phyloP scores from a whole-genome alignment of 2,329 filamentous ascomycete genomes.

The Plectosphaerella sp. region DNA sequence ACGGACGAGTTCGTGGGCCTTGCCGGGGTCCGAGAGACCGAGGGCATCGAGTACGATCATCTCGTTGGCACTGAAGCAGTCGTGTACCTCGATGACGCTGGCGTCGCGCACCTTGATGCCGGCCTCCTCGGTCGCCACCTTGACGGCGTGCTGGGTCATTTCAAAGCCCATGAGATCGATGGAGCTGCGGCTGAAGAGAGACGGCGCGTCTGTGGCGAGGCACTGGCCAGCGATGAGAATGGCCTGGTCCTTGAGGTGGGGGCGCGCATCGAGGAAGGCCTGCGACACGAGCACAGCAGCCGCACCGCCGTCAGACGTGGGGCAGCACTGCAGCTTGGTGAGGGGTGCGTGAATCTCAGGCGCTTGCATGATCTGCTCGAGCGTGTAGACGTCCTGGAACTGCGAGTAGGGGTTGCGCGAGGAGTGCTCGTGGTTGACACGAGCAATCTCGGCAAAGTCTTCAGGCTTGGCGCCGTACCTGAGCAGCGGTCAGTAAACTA shows the following conservation, averaged over 20 bases:
- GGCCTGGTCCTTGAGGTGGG: constrained; percentile 78
- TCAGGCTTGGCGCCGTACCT: constrained; percentile 76
- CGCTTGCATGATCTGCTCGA: constrained; percentile 72
- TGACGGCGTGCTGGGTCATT: constrained; percentile 72
- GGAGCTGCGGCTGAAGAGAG: constrained; percentile 71
- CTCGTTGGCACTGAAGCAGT: constrained; percentile 96
- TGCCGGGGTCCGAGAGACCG: constrained; percentile 71
- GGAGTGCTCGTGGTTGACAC: constrained; percentile 89
- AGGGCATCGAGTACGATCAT: constrained; percentile 87
- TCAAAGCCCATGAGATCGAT: constrained; percentile 89
- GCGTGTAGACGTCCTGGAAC: constrained; percentile 87
- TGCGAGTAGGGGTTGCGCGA: constrained; percentile 96
- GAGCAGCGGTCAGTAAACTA: background rate
- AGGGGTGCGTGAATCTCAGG: constrained; percentile 80
- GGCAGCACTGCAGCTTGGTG: constrained; percentile 98
- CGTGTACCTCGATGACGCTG: constrained; percentile 87
- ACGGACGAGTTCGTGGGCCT: constrained; percentile 88
- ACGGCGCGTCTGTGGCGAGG: constrained; percentile 77
- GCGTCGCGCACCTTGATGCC: constrained; percentile 57
- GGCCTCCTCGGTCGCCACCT: constrained; percentile 69
- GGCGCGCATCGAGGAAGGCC: constrained; percentile 78
- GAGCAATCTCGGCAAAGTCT: constrained; percentile 92
- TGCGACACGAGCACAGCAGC: constrained; percentile 87
- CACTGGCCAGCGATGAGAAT: constrained; percentile 84
- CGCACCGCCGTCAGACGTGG: constrained; percentile 88